phyloP scores from a whole-genome alignment of 306 rosid genomes.

The Cucurbita moschata region DNA sequence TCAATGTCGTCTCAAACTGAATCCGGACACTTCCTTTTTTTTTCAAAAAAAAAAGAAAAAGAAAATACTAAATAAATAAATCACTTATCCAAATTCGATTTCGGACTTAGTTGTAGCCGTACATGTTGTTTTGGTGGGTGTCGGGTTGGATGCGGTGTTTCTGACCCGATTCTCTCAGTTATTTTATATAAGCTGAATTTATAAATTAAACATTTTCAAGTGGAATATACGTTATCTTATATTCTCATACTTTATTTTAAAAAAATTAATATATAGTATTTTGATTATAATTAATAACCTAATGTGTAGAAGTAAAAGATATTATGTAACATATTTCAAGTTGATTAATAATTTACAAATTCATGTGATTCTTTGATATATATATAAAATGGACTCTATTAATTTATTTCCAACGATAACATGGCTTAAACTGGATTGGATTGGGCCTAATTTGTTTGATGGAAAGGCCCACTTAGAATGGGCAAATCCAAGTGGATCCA shows the following conservation, averaged over 20 bases:
- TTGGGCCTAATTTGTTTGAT: neutral
- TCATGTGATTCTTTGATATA: no score
- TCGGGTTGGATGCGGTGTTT: neutral
- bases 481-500: neutral
- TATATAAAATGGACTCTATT: no score
- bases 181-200: neutral
- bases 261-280: no score
- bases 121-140: neutral
- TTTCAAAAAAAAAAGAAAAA: no score
- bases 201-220: no score
- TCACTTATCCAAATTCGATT: neutral
- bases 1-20: neutral
- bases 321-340: no score
- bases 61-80: neutral
- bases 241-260: no score
- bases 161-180: neutral
- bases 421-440: no score
- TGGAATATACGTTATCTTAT: neutral
- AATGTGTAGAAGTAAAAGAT: no score
- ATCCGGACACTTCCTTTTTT: neutral
- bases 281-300: no score
- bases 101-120: neutral
- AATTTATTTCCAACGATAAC: no score
- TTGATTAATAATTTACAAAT: no score
- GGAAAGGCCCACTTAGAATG: neutral